A percentile compares a stretch with the other conserved stretches of the same genome.
These are phyloP conservation scores for Diaporthe helianthi DNA, from an alignment of 2,329 filamentous ascomycete species.

Conservation along the genomic window DNA sequence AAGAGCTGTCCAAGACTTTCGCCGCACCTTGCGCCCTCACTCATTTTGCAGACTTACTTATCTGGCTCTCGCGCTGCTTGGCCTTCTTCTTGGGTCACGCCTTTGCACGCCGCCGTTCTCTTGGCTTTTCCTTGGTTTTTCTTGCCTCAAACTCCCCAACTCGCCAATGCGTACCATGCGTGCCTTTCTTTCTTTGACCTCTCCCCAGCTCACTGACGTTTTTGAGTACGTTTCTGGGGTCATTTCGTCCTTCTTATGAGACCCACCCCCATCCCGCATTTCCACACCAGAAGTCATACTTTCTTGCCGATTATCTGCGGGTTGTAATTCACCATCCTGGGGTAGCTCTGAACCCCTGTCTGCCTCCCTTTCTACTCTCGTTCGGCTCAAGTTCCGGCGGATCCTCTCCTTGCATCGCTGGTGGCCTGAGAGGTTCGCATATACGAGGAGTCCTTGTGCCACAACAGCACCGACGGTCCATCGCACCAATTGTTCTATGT, in stretches of 20 bases:
- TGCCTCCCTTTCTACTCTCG: not conserved
- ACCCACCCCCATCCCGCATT: not conserved
- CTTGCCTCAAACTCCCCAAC: conserved; percentile 2
- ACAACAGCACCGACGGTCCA: not conserved
- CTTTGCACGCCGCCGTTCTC: conserved; percentile 1
- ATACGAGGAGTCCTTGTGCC: conserved; percentile 2
- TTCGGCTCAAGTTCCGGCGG: not conserved
- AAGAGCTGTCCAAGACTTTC: conserved; percentile 2
- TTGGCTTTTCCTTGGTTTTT: conserved; percentile 20
- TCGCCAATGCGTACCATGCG: conserved; percentile 1
- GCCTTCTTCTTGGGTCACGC: conserved; percentile 8
- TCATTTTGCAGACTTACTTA: conserved; percentile 21
- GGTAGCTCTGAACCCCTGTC: not conserved
- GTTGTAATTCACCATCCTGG: not conserved
- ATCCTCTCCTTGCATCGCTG: conserved; percentile 7
- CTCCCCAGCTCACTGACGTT: conserved; percentile 4
- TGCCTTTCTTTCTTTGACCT: not conserved
- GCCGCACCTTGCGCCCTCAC: not conserved
- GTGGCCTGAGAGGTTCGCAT: not conserved
- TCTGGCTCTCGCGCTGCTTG: conserved; percentile 21
- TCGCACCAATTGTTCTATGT: not conserved
- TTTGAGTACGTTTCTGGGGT: not conserved
- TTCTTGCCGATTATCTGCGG: conserved; percentile 6
- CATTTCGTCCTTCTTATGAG: conserved; percentile 3
- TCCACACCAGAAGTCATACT: not conserved